These are phyloP conservation scores for Podila verticillata DNA, from an alignment of 192 early-diverging fungal genomes.

Conservation along the genomic window DNA sequence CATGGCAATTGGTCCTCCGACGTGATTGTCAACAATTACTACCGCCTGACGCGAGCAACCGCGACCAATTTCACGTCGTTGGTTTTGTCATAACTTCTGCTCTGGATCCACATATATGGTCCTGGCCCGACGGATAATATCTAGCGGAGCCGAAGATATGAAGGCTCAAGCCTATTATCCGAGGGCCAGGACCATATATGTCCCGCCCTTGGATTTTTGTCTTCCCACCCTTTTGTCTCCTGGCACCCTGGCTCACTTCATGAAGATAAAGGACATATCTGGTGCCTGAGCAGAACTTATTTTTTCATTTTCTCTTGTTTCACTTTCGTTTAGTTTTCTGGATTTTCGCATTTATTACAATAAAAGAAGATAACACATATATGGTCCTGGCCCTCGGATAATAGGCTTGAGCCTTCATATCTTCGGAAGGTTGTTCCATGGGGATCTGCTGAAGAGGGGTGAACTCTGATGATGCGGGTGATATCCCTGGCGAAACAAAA, in stretches of 20 bases:
- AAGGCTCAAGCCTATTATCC: too few relatives aligned
- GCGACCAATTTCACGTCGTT: conserved; percentile 6
- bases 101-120: conserved; percentile 9
- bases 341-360: too few relatives aligned
- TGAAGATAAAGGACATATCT: not conserved
- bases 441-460: not conserved
- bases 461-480: conserved; percentile 5
- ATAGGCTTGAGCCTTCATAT: too few relatives aligned
- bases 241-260: conserved; percentile 6
- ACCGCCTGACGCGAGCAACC: conserved; percentile 7
- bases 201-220: too few relatives aligned
- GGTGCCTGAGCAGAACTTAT: conserved; percentile 3
- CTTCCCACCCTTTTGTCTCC: too few relatives aligned
- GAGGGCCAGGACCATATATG: too few relatives aligned
- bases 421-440: not conserved
- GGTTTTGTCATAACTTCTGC: not conserved
- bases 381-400: too few relatives aligned
- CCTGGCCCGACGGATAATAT: too few relatives aligned
- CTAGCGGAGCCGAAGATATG: too few relatives aligned
- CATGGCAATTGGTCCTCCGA: conserved; percentile 12
- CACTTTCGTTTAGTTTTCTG: not conserved
- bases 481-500: conserved; percentile 7
- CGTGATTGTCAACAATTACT: conserved; percentile 5
- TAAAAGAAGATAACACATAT: too few relatives aligned
- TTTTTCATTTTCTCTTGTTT: not conserved